These are phyloP conservation scores for Nasturtium officinale DNA, from an alignment of 345 rosid species.

Conservation along the genomic window DNA sequence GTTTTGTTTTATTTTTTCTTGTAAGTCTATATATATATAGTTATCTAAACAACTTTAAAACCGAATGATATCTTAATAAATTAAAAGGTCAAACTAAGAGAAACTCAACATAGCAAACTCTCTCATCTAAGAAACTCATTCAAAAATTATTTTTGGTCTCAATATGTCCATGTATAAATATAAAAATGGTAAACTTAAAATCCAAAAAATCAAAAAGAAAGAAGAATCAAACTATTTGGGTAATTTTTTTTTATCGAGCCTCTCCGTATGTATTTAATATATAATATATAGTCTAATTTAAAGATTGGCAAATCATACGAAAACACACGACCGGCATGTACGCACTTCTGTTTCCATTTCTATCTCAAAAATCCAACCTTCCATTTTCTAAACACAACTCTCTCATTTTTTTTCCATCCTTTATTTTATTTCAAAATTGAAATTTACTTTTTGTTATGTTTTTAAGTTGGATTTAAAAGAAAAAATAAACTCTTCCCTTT, in stretches of 20 bases:
- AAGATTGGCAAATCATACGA: not conserved
- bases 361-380: not conserved
- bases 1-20: not conserved
- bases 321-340: slow-evolving; percentile 10
- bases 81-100: not conserved
- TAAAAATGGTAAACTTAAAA: not conserved
- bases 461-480: not conserved
- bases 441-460: not conserved
- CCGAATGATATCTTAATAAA: not conserved
- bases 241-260: not conserved
- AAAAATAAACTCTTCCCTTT: not conserved
- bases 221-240: not conserved
- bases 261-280: not conserved
- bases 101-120: not conserved
- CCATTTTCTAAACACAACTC: not conserved
- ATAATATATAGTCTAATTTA: not conserved
- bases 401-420: not conserved
- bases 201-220: not conserved
- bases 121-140: not conserved
- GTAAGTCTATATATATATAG: not conserved
- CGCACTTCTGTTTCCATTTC: not conserved
- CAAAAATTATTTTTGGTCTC: not conserved
- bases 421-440: not conserved
- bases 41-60: not conserved
- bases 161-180: not conserved